Evolutionary conservation across 2,329 filamentous ascomycete species (phyloP).

Genomic region (Epichloe brachyelytri): DNA sequence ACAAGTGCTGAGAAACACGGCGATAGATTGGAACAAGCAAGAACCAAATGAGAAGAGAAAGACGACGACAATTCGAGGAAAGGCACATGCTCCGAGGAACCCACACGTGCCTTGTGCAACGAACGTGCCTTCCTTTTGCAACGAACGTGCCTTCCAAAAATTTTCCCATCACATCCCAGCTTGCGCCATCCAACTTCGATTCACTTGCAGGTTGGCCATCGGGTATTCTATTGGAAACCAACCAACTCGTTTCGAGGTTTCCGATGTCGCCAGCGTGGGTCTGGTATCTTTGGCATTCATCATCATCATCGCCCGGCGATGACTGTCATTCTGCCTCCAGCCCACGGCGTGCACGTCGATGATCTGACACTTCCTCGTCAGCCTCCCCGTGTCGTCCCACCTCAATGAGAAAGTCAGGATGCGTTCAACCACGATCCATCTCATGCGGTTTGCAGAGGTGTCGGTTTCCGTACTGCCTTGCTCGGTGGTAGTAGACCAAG

Average conservation of each 20-base stretch:
- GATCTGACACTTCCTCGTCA: conserved; percentile 10
- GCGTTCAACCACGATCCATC: conserved; percentile 26
- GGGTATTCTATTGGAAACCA: too few relatives aligned
- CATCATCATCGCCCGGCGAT: neutral
- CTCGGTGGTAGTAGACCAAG: conserved; percentile 18
- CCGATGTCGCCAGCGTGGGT: neutral
- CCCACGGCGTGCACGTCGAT: conserved; percentile 5
- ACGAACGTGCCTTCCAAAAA: neutral
- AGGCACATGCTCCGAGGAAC: too few relatives aligned
- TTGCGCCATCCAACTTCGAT: too few relatives aligned
- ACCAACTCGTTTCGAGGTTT: too few relatives aligned
- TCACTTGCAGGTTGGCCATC: too few relatives aligned
- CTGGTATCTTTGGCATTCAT: neutral
- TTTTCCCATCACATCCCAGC: neutral
- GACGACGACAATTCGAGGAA: too few relatives aligned
- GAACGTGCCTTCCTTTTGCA: neutral
- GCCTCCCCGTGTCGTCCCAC: conserved; percentile 21
- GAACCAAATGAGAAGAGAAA: too few relatives aligned
- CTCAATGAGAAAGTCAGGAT: conserved; percentile 24
- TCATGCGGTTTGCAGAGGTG: conserved; percentile 20
- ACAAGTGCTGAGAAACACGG: too few relatives aligned
- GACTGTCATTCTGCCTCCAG: neutral
- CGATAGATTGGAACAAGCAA: too few relatives aligned
- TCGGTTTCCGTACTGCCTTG: conserved; percentile 14
- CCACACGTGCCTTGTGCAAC: neutral